Conservation (phyloP, 805 yeast species). For the Metschnikowia chrysomelidarum region DNA sequence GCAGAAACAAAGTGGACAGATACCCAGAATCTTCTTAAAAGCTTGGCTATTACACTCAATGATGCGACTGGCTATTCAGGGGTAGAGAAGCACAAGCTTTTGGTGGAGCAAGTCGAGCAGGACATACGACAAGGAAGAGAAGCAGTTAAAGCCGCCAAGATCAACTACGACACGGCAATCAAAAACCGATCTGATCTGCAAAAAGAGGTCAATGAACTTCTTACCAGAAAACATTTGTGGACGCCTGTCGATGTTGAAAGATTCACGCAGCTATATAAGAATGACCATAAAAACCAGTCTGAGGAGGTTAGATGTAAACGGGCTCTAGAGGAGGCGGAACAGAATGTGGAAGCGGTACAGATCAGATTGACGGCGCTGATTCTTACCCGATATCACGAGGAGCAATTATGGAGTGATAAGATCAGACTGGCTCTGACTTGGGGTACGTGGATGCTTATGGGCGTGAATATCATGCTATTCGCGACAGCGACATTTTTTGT, state of each 20-base stretch:
- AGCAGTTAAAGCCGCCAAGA: slow-evolving; percentile 49
- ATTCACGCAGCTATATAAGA: slow-evolving; percentile 77
- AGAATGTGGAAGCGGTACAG: slow-evolving; percentile 64
- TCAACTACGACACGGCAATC: slow-evolving; percentile 57
- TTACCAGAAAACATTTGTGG: slow-evolving; percentile 88
- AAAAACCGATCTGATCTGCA: slow-evolving; percentile 68
- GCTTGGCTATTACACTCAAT: slow-evolving; percentile 69
- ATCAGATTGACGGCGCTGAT: slow-evolving; percentile 71
- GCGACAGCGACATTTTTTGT: slow-evolving; percentile 78
- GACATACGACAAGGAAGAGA: slow-evolving; percentile 48
- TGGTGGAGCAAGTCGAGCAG: slow-evolving; percentile 56
- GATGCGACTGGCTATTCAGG: slow-evolving; percentile 89
- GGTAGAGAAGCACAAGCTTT: slow-evolving; percentile 66
- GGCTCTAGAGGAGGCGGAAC: slow-evolving; percentile 54
- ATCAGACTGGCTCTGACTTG: slow-evolving; percentile 92
- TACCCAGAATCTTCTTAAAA: slow-evolving; percentile 53
- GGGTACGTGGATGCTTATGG: slow-evolving; percentile 93
- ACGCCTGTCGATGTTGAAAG: slow-evolving; percentile 70
- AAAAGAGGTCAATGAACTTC: slow-evolving; percentile 78
- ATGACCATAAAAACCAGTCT: slow-evolving; percentile 73
- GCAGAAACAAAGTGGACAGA: slow-evolving; percentile 52
- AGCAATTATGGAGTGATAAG: slow-evolving; percentile 97
- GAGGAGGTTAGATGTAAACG: slow-evolving; percentile 51
- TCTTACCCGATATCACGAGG: slow-evolving; percentile 89
- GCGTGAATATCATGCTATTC: slow-evolving; percentile 75